Base-by-base conservation (phyloP, 2,329 filamentous ascomycete species). In the Rhynchosporium agropyri region DNA sequence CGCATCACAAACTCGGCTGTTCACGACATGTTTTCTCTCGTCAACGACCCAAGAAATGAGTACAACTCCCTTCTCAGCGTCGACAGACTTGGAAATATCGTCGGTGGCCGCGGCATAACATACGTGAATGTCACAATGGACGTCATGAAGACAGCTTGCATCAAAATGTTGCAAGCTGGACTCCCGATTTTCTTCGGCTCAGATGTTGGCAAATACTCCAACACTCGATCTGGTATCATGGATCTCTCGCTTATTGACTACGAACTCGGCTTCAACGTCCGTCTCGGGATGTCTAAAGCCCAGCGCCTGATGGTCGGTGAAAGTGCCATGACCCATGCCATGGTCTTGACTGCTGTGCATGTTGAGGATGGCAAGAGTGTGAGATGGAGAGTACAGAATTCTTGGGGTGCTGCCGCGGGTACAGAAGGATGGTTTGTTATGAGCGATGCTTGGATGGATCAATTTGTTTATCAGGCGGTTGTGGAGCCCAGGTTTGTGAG, bases 261-360 rank as follows among this genome's bases (percentile, higher is more conserved):
- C 76, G 84, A 89, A 70, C 83, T 96, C 1, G 92, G 90, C n/a
- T 92, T 96, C 77, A 91, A 92, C 70, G 82, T 92, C 65, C 82
- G 81, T 61, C 81, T 94, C 8, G 86, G 84, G 20, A 83, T 96
- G 83, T 85, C 79, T 71, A 96, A 96, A 77, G 89, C 89, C 0
- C 84, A 91, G 70, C 80, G 92, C 3, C 78, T 97, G 51, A 80
- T 84, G 70, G 88, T 88, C 0, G 87, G 90, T 10, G 92, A 96
- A 77, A 89, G 84, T 60, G 82, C 85, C 57, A 96, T 97, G 92
- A 96, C 92, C 0, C 92, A 96, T 72, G 92, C 92, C 4, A 96
- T 96, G 92, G 91, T 96, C 0, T 77, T 97, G 65, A 96, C 91
- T 2, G 92, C 86, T 0, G 92, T 96, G 51, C 92, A 97, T 73